phyloP scores from a whole-genome alignment of 106 monocot species.

The Acorus calamus region DNA sequence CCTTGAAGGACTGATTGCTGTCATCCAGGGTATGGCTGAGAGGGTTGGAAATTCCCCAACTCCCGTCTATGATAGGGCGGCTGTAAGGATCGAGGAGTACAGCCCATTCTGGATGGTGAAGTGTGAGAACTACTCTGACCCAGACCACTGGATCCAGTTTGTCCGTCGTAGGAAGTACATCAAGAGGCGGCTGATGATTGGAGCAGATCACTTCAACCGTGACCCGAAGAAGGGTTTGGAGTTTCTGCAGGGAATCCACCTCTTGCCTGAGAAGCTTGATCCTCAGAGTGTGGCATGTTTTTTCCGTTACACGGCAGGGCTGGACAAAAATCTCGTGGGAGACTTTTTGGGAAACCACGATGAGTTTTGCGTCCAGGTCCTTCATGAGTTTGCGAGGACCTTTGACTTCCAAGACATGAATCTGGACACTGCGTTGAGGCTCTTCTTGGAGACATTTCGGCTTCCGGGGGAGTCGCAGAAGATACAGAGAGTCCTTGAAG shows the following conservation, averaged over 20 bases:
- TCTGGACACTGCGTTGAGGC: conserved; percentile 59
- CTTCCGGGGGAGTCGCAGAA: conserved; percentile 77
- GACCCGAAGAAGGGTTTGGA: conserved; percentile 70
- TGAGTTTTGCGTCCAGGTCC: conserved; percentile 63
- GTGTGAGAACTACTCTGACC: conserved; percentile 53
- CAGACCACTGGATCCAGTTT: conserved; percentile 57
- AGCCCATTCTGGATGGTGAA: conserved; percentile 51
- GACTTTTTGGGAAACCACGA: conserved; percentile 77
- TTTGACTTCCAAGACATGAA: conserved; percentile 70
- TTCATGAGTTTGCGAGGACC: conserved; percentile 65
- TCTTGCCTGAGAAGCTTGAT: conserved; percentile 70
- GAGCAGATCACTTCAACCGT: conserved; percentile 65
- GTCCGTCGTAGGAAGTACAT: conserved; percentile 46
- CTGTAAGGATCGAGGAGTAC: conserved; percentile 40
- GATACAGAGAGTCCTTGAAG: conserved; percentile 73
- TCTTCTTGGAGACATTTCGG: conserved; percentile 69
- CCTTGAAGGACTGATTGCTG: conserved; percentile 61
- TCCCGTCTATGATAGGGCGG: conserved; percentile 16
- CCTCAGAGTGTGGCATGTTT: conserved; percentile 61
- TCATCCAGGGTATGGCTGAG: conserved; percentile 58
- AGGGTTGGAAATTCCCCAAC: conserved; percentile 37
- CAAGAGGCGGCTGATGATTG: conserved; percentile 52
- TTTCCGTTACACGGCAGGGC: conserved; percentile 55
- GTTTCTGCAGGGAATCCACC: conserved; percentile 61
- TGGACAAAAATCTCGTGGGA: conserved; percentile 69